A percentile compares a stretch with the other conserved stretches of the same genome.
These are phyloP conservation scores for Populus hybrid DNA, from an alignment of 441 rosid species.

Conservation along the genomic window DNA sequence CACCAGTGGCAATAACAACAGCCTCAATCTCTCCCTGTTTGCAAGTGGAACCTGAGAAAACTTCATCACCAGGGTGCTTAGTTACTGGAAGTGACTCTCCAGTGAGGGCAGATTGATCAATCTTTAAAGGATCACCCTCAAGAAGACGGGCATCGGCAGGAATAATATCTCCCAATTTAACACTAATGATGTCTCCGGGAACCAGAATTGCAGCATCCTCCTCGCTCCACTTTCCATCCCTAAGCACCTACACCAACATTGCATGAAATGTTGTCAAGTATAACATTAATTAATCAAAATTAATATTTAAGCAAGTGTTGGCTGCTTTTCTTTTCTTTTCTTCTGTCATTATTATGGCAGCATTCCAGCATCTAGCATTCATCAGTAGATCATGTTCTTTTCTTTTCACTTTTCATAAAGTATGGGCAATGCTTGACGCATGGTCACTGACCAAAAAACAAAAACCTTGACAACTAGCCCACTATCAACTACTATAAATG, in stretches of 20 bases:
- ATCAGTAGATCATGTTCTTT: background rate
- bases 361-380: background rate
- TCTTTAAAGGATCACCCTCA: conserved; percentile 63
- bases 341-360: background rate
- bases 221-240: conserved; percentile 85
- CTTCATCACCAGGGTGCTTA: conserved; percentile 48
- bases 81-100: conserved; percentile 33
- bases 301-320: background rate
- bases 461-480: background rate
- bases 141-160: conserved; percentile 76
- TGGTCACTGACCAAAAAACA: background rate
- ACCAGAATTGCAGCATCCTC: conserved; percentile 85
- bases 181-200: conserved; percentile 73
- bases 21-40: conserved; percentile 70
- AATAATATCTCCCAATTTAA: conserved; percentile 58
- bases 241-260: conserved; percentile 48
- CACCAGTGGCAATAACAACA: conserved; percentile 66
- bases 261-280: background rate
- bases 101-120: conserved; percentile 58
- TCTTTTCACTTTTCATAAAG: background rate
- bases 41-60: conserved; percentile 70
- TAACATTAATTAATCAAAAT: background rate
- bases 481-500: background rate
- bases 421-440: background rate
- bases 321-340: background rate